Base-by-base conservation (phyloP, 768 basidiomycete species). In the Mycena vitilis region DNA sequence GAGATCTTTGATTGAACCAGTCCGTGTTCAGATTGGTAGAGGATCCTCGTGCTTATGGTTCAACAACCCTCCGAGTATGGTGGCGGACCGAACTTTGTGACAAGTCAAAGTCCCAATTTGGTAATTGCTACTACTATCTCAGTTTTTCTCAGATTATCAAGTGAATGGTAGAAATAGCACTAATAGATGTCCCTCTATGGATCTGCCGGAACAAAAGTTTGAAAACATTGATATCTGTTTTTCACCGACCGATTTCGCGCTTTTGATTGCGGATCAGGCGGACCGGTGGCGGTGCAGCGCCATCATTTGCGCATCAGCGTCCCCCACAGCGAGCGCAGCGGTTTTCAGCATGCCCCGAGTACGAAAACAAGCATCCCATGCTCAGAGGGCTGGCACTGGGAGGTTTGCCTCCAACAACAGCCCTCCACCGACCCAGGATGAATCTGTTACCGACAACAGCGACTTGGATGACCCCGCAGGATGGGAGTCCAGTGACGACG, bases 181-280 rank as follows among this genome's bases (percentile, higher is more conserved):
- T 7, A 52, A 12, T 12, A 52, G 54, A 56, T 5, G 37, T 37
- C 10, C 6, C 18, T 56, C 20, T 56, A 38, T 6, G 23, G 10
- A 56, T 56, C 54, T 56, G 37, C 54, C 37, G 38, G 54, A 56
- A 37, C 20, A 56, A 23, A 56, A 56, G 34, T 56, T 38, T 23
- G 37, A 40, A 56, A 56, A 56, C 2, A 15, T 37, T 12, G 11
- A n/a, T 56, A 40, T 40, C 7, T 15, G 51, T 52, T 34, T 52
- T 52, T 52, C 12, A 13, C 1, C n/a, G 12, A 15, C 16, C 8
- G 54, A 56, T 56, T 56, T 40, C 20, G 51, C 48, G 22, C 9
- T 49, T 49, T 49, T 49, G 48, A 49, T 49, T 49, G 22, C 48
- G 48, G 48, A 45, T 45, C 44, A 45, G 16, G 10, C 44, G 44